These are phyloP conservation scores for Myriangium duriaei DNA, from an alignment of 2,329 filamentous ascomycete genomes.

Conservation along the genomic window DNA sequence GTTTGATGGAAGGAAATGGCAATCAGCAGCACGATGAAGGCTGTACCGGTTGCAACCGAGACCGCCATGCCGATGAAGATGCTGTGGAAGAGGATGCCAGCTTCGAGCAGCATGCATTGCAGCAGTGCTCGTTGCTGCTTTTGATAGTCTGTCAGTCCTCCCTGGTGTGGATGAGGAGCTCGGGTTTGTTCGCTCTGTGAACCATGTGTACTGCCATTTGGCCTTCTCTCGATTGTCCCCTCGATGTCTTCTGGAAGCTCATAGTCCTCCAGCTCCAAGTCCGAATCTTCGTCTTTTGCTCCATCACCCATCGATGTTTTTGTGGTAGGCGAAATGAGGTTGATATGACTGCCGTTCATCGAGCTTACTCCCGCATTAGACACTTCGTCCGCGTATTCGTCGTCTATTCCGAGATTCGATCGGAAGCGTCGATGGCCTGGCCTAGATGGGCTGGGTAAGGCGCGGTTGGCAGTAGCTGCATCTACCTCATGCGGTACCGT, in stretches of 20 bases:
- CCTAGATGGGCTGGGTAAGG: not conserved
- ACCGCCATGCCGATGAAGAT: constrained; percentile 65
- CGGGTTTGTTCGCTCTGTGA: not conserved
- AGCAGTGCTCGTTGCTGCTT: constrained; percentile 52
- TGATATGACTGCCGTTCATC: not conserved
- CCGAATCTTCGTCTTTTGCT: not conserved
- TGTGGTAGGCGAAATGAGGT: not conserved
- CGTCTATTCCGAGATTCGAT: constrained; percentile 1
- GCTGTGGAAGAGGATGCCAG: constrained; percentile 67
- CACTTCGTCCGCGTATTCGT: constrained; percentile 1
- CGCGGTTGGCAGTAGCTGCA: constrained; percentile 8
- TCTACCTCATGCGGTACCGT: constrained; percentile 23
- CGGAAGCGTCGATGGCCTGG: constrained; percentile 9
- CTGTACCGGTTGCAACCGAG: constrained; percentile 52
- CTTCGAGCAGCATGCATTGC: constrained; percentile 63
- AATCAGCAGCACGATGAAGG: constrained; percentile 53
- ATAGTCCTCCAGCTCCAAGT: constrained; percentile 4
- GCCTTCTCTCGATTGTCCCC: too few relatives aligned
- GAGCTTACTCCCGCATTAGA: not conserved
- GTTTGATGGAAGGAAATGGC: constrained; percentile 63
- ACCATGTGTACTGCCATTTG: too few relatives aligned
- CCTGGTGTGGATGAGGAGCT: not conserved
- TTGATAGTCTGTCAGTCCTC: constrained; percentile 13
- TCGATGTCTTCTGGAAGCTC: constrained; percentile 2
- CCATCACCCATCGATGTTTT: not conserved